Evolutionary conservation across 148 eudicot genomes (phyloP).

Genomic region (Arbutus unedo): DNA sequence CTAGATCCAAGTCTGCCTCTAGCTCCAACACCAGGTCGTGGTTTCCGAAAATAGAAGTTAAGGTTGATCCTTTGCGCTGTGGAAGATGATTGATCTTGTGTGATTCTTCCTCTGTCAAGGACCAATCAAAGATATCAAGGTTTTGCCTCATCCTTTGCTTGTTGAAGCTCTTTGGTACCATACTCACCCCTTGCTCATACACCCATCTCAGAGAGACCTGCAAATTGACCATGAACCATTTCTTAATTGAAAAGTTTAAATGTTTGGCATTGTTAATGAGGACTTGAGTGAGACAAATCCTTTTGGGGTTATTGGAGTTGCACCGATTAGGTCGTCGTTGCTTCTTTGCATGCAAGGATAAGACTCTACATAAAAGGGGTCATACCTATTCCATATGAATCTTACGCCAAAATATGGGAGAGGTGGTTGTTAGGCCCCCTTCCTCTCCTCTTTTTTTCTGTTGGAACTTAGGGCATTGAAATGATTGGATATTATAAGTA

Average conservation of each 20-base stretch:
- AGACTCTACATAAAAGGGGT: neutral
- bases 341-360: neutral
- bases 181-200: slow-evolving; percentile 65
- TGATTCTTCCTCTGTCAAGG: slow-evolving; percentile 52
- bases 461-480: too few species aligned
- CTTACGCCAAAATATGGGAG: neutral
- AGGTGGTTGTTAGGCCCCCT: neutral
- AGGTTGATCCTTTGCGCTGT: slow-evolving; percentile 49
- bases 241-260: neutral
- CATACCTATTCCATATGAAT: neutral
- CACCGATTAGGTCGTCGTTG: neutral
- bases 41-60: slow-evolving; percentile 14
- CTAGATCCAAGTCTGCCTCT: slow-evolving; percentile 23
- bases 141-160: slow-evolving; percentile 70
- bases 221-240: neutral
- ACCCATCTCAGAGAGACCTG: slow-evolving; percentile 79
- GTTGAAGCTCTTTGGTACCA: slow-evolving; percentile 69
- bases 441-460: neutral
- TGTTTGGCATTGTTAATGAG: neutral
- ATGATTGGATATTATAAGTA: too few species aligned
- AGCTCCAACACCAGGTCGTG: slow-evolving; percentile 17
- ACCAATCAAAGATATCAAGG: slow-evolving; percentile 62
- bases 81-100: slow-evolving; percentile 50
- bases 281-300: neutral
- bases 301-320: neutral